Evolutionary conservation across 2,329 filamentous ascomycete genomes (phyloP), one percentile per base, ranked within the genome.

Genomic region (Nigrograna mackinnonii): DNA sequence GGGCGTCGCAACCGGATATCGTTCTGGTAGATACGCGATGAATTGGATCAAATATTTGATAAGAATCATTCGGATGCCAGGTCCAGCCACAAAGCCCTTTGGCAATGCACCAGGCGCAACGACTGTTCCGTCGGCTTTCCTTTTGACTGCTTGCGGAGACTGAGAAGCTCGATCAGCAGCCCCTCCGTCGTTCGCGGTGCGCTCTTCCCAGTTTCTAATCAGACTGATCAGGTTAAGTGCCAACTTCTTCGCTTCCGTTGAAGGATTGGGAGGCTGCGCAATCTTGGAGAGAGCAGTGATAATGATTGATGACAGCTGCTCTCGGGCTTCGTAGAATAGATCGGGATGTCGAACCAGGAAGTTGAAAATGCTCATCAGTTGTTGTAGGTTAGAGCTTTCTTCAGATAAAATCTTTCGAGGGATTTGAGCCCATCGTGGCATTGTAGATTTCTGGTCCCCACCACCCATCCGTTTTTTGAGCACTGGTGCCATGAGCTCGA

Each of bases 281-380:
- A 99, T 89, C 69, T 97, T 97, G 39, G 88, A 81, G 24, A 99
- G 76, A 4, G 90, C 92, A 1, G 85, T 86, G 42, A 99, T 91
- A 64, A 99, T 95, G 50, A 94, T 81, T 43, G 87, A 82, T 4
- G 91, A 84, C 52, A 97, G 95, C 61, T 92, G 91, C 52, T 99
- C 94, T 41, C 94, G 80, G 1, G 90, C 91, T 50, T 97, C 92
- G 56, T 95, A 99, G 72, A 99, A 99, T 4, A 99, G 75, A 58
- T 94, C 86, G 0, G 91, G 87, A 64, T 99, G 92, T 43, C 89
- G 84, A 24, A 96, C 92, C 22, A 99, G 77, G 71, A 99, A 99
- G 60, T 96, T 88, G 75, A 96, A 97, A 57, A 99, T 97, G 72
- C 88, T 94, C 39, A 91, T 96, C 73, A 97, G 87, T 70, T 97